phyloP scores from a whole-genome alignment of 148 eudicot species.

The Vaccinium myrtillus region DNA sequence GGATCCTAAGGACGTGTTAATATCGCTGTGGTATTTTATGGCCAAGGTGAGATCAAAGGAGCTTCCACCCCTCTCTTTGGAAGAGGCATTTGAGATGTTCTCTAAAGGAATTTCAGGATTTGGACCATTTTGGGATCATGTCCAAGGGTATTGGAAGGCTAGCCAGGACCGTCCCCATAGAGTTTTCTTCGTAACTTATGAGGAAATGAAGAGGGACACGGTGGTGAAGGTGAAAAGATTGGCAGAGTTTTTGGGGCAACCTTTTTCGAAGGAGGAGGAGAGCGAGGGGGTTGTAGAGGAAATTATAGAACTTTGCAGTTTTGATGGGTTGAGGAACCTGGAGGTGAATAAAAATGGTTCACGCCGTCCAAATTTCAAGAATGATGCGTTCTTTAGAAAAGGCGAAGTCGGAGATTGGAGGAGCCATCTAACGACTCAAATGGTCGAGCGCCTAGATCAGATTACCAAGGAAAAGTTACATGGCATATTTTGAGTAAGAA shows the following conservation, averaged over 20 bases:
- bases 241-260: background rate
- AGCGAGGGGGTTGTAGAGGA: background rate
- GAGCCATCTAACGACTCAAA: background rate
- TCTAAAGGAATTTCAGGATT: background rate
- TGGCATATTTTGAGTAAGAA: background rate
- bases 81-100: background rate
- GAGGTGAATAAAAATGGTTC: constrained; percentile 8
- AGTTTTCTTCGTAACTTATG: constrained; percentile 4
- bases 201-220: constrained; percentile 13
- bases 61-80: too few relatives aligned
- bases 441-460: background rate
- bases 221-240: background rate
- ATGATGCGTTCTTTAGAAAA: constrained; percentile 5
- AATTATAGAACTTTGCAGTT: background rate
- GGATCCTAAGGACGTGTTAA: too few relatives aligned
- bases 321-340: background rate
- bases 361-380: background rate
- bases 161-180: background rate
- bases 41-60: too few relatives aligned
- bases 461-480: background rate
- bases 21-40: too few relatives aligned
- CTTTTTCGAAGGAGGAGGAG: background rate
- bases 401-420: background rate
- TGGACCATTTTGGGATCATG: constrained; percentile 28
- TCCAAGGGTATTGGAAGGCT: constrained; percentile 20